A percentile compares a stretch with the other conserved stretches of the same genome.
phyloP scores from a whole-genome alignment of 129 eudicot genomes.

The Saussurea involucrata region DNA sequence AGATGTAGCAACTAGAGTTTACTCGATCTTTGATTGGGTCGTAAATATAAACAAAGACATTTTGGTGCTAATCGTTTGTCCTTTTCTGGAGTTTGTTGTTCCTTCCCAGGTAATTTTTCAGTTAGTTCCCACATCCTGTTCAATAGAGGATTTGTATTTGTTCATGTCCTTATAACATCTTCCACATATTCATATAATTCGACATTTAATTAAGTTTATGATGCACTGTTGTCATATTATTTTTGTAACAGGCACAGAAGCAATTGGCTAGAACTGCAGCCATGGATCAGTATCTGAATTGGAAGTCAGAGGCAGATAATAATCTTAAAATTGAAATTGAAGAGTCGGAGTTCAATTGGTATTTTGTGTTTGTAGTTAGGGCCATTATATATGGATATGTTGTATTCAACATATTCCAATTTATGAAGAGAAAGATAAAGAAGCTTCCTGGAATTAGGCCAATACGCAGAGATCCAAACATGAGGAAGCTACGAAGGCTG shows the following conservation, averaged over 20 bases:
- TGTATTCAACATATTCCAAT: constrained; percentile 39
- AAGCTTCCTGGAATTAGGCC: constrained; percentile 51
- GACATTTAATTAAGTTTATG: background rate
- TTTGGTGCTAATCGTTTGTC: constrained; percentile 51
- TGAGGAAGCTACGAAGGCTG: constrained; percentile 58
- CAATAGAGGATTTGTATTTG: background rate
- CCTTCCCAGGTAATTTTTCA: constrained; percentile 54
- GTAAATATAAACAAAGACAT: constrained; percentile 50
- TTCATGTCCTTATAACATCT: background rate
- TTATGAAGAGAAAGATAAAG: constrained; percentile 54
- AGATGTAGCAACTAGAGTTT: constrained; percentile 26
- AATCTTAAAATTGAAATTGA: constrained; percentile 36
- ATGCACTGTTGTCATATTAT: constrained; percentile 13
- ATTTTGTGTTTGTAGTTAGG: constrained; percentile 51
- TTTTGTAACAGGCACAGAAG: constrained; percentile 39
- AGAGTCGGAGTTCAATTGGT: constrained; percentile 39
- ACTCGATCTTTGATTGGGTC: constrained; percentile 25
- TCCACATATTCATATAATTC: background rate
- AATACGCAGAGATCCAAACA: constrained; percentile 50
- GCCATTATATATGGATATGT: constrained; percentile 47
- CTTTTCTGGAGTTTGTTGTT: constrained; percentile 50
- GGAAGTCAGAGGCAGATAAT: constrained; percentile 51
- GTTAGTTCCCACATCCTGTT: background rate
- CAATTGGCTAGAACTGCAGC: constrained; percentile 40
- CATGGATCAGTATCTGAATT: constrained; percentile 44